These are phyloP conservation scores for Aspergillus diversus DNA, from an alignment of 495 filamentous ascomycete genomes.

Conservation along the genomic window DNA sequence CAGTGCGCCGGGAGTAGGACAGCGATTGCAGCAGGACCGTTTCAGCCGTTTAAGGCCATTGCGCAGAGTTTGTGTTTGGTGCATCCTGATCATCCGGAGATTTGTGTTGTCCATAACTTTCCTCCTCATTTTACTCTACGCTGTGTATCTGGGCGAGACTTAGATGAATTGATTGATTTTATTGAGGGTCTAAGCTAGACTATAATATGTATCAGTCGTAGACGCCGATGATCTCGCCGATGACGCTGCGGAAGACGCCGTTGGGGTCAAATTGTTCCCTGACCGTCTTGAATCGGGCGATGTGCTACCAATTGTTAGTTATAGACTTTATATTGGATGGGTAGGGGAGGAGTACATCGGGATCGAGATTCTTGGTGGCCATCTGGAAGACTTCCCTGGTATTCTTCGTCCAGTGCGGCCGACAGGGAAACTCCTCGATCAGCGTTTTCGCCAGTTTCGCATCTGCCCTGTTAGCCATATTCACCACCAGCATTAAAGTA, in stretches of 20 bases:
- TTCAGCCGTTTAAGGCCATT: neutral
- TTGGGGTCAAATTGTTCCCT: slow-evolving; percentile 19
- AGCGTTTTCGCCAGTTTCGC: slow-evolving; percentile 9
- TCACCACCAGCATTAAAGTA: too few species aligned
- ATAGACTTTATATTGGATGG: neutral
- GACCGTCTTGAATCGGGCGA: slow-evolving; percentile 22
- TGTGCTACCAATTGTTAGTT: slow-evolving; percentile 8
- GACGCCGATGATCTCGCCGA: slow-evolving; percentile 22
- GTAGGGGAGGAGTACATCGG: slow-evolving; percentile 8
- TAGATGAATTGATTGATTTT: neutral
- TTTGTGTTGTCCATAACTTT: too few species aligned
- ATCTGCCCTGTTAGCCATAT: slow-evolving; percentile 5
- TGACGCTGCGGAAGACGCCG: slow-evolving; percentile 18
- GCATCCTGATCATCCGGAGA: neutral
- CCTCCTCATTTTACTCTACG: too few species aligned
- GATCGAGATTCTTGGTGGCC: slow-evolving; percentile 19
- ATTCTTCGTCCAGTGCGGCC: slow-evolving; percentile 25
- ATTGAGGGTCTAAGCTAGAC: neutral
- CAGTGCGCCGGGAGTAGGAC: neutral
- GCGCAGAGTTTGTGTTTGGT: neutral
- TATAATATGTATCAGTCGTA: slow-evolving; percentile 4
- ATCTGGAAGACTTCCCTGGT: slow-evolving; percentile 18
- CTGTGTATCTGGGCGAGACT: neutral
- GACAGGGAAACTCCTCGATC: slow-evolving; percentile 20
- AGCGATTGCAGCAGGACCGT: neutral